Percentiles rank a stretch among this genome's conserved stretches.
Conservation (phyloP, 1,284 basidiomycete species). For the Ganoderma boninense region DNA sequence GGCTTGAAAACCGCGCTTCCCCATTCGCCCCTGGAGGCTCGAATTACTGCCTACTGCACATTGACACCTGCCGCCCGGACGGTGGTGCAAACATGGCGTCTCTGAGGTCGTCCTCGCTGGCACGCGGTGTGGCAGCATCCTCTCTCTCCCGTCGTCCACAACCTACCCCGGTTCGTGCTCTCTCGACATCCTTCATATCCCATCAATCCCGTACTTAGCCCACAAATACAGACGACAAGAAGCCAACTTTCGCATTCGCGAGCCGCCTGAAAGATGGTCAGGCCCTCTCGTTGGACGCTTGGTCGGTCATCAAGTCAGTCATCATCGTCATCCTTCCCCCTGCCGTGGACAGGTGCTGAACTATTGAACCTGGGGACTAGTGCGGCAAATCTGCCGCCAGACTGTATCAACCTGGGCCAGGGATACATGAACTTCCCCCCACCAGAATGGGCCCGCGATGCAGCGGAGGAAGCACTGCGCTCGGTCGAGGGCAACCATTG, state of each 20-base stretch:
- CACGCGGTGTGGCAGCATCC: background rate
- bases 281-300: slow-evolving; percentile 83
- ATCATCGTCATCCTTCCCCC: background rate
- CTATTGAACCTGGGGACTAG: slow-evolving; percentile 47
- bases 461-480: slow-evolving; percentile 76
- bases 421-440: slow-evolving; percentile 95
- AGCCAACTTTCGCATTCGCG: slow-evolving; percentile 37
- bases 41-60: too few relatives aligned
- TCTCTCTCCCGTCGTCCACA: background rate
- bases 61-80: background rate
- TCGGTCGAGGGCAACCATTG: slow-evolving; percentile 79
- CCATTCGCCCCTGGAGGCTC: background rate
- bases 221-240: background rate
- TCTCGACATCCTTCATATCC: background rate
- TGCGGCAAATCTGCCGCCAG: slow-evolving; percentile 81
- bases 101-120: background rate
- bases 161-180: background rate
- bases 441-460: slow-evolving; percentile 82
- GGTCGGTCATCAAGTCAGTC: slow-evolving; percentile 91
- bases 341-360: background rate
- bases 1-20: background rate
- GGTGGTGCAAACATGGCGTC: background rate
- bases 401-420: slow-evolving; percentile 92
- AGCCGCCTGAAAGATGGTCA: slow-evolving; percentile 76
- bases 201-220: background rate